These are phyloP conservation scores for Coemansia sp. DNA, from an alignment of 192 early-diverging fungal species.

Conservation along the genomic window DNA sequence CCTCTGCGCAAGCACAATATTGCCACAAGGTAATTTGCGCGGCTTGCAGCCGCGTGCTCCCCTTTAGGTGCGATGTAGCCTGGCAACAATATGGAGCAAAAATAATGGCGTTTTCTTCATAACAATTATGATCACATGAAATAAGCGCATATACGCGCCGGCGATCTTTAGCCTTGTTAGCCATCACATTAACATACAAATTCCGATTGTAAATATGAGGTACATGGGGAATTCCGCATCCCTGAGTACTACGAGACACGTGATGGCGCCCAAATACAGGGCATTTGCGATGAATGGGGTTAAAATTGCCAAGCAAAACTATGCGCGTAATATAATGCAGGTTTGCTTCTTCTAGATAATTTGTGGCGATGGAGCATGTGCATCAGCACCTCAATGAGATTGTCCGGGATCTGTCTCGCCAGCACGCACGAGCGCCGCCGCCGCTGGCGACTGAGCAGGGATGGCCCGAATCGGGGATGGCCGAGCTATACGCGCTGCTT, in stretches of 20 bases:
- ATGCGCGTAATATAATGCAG: no score
- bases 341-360: not conserved
- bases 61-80: not conserved
- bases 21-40: not conserved
- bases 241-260: not conserved
- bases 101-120: conserved; percentile 7
- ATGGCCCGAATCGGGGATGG: not conserved
- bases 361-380: conserved; percentile 36
- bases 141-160: not conserved
- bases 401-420: conserved; percentile 24
- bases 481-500: conserved; percentile 36
- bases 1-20: not conserved
- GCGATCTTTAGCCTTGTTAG: not conserved
- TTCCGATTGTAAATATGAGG: not conserved
- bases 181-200: not conserved
- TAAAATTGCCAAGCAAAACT: no score
- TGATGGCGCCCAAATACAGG: not conserved
- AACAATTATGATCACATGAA: conserved; percentile 1
- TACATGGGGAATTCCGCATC: not conserved
- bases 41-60: not conserved
- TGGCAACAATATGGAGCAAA: not conserved
- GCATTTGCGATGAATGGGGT: not conserved
- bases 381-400: conserved; percentile 37
- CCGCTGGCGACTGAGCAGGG: not conserved
- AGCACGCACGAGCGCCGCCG: not conserved